Evolutionary conservation across 441 rosid species (phyloP).

Genomic region (Aquilaria agallochum): DNA sequence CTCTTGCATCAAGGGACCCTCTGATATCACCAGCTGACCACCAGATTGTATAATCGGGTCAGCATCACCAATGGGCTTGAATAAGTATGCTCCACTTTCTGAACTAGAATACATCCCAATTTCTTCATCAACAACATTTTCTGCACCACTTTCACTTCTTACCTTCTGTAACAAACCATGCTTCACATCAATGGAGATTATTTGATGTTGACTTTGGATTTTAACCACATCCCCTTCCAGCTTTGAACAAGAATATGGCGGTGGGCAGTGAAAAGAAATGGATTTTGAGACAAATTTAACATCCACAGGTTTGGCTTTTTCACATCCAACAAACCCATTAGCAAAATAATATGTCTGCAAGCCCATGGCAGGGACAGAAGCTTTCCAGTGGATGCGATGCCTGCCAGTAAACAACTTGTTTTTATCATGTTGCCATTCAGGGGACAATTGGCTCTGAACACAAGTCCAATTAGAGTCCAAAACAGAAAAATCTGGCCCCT

Average conservation of each 20-base stretch:
- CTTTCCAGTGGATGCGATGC: slow-evolving; percentile 95
- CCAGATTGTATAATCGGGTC: slow-evolving; percentile 52
- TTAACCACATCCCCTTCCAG: slow-evolving; percentile 50
- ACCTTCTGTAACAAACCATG: slow-evolving; percentile 67
- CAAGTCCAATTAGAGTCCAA: slow-evolving; percentile 90
- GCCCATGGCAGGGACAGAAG: slow-evolving; percentile 88
- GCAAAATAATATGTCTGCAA: slow-evolving; percentile 80
- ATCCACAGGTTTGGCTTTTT: slow-evolving; percentile 67
- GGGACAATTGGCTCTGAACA: slow-evolving; percentile 88
- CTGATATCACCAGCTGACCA: slow-evolving; percentile 59
- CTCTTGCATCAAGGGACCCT: slow-evolving; percentile 83
- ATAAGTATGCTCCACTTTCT: slow-evolving; percentile 91
- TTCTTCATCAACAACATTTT: slow-evolving; percentile 61
- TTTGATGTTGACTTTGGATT: slow-evolving; percentile 67
- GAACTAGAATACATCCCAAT: slow-evolving; percentile 72
- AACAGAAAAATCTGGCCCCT: slow-evolving; percentile 70
- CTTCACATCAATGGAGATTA: slow-evolving; percentile 61
- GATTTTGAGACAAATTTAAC: slow-evolving; percentile 49
- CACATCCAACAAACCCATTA: slow-evolving; percentile 75
- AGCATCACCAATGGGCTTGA: slow-evolving; percentile 79
- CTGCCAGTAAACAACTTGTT: slow-evolving; percentile 69
- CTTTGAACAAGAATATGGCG: slow-evolving; percentile 70
- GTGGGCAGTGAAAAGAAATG: slow-evolving; percentile 59
- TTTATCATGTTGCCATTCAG: slow-evolving; percentile 79
- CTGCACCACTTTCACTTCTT: slow-evolving; percentile 41